phyloP scores from a whole-genome alignment of 148 eudicot species.

The Chenopodium formosanum region DNA sequence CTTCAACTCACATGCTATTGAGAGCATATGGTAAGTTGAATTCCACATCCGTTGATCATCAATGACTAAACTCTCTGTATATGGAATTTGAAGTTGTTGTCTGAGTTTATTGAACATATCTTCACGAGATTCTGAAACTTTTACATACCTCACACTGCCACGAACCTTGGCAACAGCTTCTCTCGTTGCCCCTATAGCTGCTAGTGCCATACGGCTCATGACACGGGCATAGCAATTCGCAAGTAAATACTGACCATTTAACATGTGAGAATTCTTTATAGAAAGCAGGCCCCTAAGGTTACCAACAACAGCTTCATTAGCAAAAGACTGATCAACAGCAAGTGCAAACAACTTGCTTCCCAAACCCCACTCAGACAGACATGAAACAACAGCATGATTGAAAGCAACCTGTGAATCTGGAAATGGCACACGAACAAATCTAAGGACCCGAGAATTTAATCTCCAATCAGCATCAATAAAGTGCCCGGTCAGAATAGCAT shows the following conservation, averaged over 20 bases:
- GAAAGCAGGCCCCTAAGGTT: slow-evolving; percentile 64
- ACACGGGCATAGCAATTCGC: slow-evolving; percentile 68
- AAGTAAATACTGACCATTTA: slow-evolving; percentile 62
- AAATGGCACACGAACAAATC: slow-evolving; percentile 55
- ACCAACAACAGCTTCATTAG: slow-evolving; percentile 46
- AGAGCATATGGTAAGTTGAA: slow-evolving; percentile 80
- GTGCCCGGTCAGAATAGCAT: slow-evolving; percentile 57
- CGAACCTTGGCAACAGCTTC: slow-evolving; percentile 64
- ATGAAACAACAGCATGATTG: slow-evolving; percentile 56
- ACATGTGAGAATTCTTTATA: slow-evolving; percentile 43
- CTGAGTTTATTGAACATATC: slow-evolving; percentile 46
- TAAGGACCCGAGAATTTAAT: slow-evolving; percentile 61
- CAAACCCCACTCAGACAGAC: slow-evolving; percentile 66
- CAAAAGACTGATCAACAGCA: slow-evolving; percentile 62
- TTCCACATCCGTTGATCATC: slow-evolving; percentile 71
- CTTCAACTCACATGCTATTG: slow-evolving; percentile 63
- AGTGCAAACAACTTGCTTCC: slow-evolving; percentile 69
- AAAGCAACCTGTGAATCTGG: slow-evolving; percentile 71
- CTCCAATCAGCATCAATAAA: slow-evolving; percentile 68
- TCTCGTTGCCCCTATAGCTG: slow-evolving; percentile 41
- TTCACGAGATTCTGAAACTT: slow-evolving; percentile 43
- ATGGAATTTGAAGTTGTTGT: slow-evolving; percentile 61
- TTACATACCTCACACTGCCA: slow-evolving; percentile 67
- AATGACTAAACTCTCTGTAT: slow-evolving; percentile 47
- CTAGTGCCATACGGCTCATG: slow-evolving; percentile 54